Base-by-base conservation (phyloP, 768 basidiomycete species). In the Hericium rajendrae region DNA sequence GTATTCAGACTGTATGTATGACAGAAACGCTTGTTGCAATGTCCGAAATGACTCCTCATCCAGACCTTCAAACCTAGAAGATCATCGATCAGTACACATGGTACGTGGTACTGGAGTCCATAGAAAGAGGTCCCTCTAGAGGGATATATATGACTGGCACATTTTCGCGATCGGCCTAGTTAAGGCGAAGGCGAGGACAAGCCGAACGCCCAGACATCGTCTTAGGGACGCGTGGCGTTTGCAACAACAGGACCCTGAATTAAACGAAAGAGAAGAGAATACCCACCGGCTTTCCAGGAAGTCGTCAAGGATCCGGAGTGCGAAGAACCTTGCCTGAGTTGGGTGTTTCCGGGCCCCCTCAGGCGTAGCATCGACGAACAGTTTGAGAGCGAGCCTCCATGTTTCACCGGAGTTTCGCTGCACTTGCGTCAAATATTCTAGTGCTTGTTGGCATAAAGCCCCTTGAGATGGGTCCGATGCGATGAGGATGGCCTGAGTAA, bases 1-100 rank as follows among this genome's bases (percentile, higher is more conserved):
- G 73, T 89, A 97, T 76, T 97, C 94, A 18, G 86, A 81, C 69
- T 87, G 85, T 58, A 95, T 86, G 67, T 95, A 97, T 24, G 81
- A 75, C 59, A 94, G 72, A 56, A 94, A 71, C 53, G 88, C 81
- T 70, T 88, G 85, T 64, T 88, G 89, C 51, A 95, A 64, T 22
- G 78, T 81, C 64, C 76, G 77, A 66, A 89, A 90, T 2, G 83
- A 77, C 54, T 85, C 85, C 24, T 81, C 77, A 59, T 89, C 85
- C 59, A 91, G 71, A 54, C 78, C 78, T 64, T 85, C 83, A 60
- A 82, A 84, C 62, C 83, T 59, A 28, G 40, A 26, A 49, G 24
- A 37, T 39, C 24, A 16, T 28, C 20, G 24, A 15, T 13, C 48
- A 48, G 46, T 49, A 43, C 22, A 16, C 39, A 24, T 41, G 40